Base-by-base conservation (phyloP, 441 rosid species). In the Jatropha podagrica region DNA sequence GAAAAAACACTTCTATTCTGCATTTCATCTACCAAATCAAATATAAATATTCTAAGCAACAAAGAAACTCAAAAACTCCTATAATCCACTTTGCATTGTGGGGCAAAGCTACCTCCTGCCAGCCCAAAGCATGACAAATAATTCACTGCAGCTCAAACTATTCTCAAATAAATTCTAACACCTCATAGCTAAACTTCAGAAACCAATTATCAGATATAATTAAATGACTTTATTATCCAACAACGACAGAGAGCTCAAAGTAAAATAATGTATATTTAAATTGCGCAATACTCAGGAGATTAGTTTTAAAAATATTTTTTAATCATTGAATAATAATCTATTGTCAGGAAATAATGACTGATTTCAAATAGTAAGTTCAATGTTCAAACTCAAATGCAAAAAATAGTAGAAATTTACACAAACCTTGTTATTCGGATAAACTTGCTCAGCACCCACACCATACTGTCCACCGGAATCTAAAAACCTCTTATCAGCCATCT, bases 401-500 rank as follows among this genome's bases (percentile, higher is more conserved):
- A 40, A 42, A 55, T 15, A 23, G 26, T 5, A 65, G 66, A 40
- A 69, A 60, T 51, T 72, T 41, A 59, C 67, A 80, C 83, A 69
- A 74, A 96, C 99, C 99, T 88, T 86, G 79, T 83, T 86, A 69
- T 77, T 86, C 68, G 75, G 84, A 70, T 81, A 80, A 23, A 63
- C 70, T 84, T 80, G 89, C 48, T 89, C 92, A 44, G 94, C 83
- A 65, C 85, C 75, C 81, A 84, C 32, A 69, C 76, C 79, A 71
- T 80, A 77, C 69, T 77, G 89, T 78, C 81, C 92, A 69, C 76
- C 81, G 60, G 86, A 73, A 81, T 89, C 92, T 68, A 84, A 55
- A 82, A 96, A 96, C 81, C 95, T 92, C 84, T 90, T 90, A 87
- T 96, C 98, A 27, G 98, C 98, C 85, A 87, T 90, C 75, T 94